These are phyloP conservation scores for Madurella fahalii DNA, from an alignment of 2,329 filamentous ascomycete species.

Conservation along the genomic window DNA sequence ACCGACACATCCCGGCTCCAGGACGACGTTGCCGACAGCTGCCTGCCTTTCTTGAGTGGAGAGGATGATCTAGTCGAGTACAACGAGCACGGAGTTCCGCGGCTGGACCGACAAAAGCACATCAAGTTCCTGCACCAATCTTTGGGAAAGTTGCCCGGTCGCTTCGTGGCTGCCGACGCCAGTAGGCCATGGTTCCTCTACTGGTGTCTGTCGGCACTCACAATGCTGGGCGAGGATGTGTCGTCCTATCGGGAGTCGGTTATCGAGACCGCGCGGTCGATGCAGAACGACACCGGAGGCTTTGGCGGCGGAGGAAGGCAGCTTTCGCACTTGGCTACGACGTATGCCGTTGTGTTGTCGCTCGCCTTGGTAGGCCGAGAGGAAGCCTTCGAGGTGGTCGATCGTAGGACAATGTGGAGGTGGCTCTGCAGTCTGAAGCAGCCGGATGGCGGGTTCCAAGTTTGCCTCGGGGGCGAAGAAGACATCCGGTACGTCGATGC, in stretches of 20 bases:
- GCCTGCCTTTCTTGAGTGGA: slow-evolving; percentile 63
- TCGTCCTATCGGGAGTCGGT: slow-evolving; percentile 64
- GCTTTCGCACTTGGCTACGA: slow-evolving; percentile 79
- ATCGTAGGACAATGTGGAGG: slow-evolving; percentile 82
- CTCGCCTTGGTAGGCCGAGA: slow-evolving; percentile 74
- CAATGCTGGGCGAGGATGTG: slow-evolving; percentile 71
- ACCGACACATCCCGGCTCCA: slow-evolving; percentile 68
- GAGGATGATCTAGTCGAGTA: slow-evolving; percentile 46
- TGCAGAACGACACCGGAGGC: slow-evolving; percentile 80
- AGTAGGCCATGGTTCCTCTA: slow-evolving; percentile 92
- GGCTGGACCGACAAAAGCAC: slow-evolving; percentile 62
- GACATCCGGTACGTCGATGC: slow-evolving; percentile 68
- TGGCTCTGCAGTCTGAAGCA: slow-evolving; percentile 88
- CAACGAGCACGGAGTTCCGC: slow-evolving; percentile 71
- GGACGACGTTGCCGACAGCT: slow-evolving; percentile 62
- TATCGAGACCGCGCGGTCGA: slow-evolving; percentile 68
- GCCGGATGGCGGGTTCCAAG: slow-evolving; percentile 80
- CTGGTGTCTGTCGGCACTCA: slow-evolving; percentile 77
- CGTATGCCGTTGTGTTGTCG: slow-evolving; percentile 78
- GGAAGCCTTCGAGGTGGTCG: slow-evolving; percentile 68
- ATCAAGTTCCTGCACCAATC: slow-evolving; percentile 58
- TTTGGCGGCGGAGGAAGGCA: slow-evolving; percentile 95
- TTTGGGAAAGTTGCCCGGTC: slow-evolving; percentile 60
- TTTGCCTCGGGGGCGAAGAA: slow-evolving; percentile 82
- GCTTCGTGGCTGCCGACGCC: slow-evolving; percentile 74